Conservation (phyloP, 352 stramenopile species). For the Hyaloperonospora arabidopsidis region DNA sequence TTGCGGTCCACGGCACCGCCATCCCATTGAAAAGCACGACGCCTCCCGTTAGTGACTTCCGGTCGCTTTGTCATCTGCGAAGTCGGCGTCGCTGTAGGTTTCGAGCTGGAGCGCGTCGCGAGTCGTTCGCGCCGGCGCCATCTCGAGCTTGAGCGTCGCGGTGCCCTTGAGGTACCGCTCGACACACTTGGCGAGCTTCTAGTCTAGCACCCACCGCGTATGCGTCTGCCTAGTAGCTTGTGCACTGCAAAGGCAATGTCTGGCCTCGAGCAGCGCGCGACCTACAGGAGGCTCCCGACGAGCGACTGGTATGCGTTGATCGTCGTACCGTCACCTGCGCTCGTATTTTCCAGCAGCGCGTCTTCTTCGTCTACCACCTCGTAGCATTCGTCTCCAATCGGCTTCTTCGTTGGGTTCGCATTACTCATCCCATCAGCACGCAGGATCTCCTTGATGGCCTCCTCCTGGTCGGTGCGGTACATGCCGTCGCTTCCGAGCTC, state of each 20-base stretch:
- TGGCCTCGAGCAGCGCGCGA: background rate
- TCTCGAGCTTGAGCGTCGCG: background rate
- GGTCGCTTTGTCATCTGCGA: background rate
- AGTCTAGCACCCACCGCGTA: background rate
- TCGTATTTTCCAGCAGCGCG: too few species aligned
- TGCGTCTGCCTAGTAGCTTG: background rate
- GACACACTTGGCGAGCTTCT: background rate
- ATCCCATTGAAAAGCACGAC: background rate
- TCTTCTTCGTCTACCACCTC: too few species aligned
- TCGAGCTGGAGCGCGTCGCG: background rate
- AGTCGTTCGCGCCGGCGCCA: background rate
- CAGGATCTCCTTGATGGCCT: background rate
- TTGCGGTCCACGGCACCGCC: background rate
- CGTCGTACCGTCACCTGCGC: too few species aligned
- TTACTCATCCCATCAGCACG: background rate
- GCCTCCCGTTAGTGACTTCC: background rate
- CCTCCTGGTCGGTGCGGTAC: background rate
- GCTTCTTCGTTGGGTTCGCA: background rate
- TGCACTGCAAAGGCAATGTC: constrained; percentile 1
- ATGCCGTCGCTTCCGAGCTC: background rate
- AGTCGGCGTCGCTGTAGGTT: background rate
- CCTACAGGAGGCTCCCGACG: background rate
- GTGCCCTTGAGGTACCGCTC: background rate
- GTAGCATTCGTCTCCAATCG: too few species aligned
- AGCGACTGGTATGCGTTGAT: background rate